These are phyloP conservation scores for Eucalyptus marginata DNA, from an alignment of 345 rosid species.

Conservation along the genomic window DNA sequence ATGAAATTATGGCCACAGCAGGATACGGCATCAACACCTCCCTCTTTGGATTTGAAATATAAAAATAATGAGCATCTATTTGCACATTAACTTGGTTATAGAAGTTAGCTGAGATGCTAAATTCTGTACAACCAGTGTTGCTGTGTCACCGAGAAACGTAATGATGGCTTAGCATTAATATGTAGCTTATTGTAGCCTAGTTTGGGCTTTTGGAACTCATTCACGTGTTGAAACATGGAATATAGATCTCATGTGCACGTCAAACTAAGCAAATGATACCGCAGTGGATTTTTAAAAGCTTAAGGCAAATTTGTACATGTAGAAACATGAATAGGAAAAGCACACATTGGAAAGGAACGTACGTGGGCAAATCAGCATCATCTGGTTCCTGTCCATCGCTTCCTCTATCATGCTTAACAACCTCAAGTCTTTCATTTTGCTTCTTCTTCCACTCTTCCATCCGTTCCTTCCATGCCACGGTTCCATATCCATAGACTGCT, in stretches of 20 bases:
- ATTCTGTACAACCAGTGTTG: neutral
- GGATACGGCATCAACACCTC: neutral
- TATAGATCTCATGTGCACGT: neutral
- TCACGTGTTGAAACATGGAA: neutral
- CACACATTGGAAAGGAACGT: neutral
- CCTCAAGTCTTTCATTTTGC: slow-evolving; percentile 55
- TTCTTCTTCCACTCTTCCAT: slow-evolving; percentile 88
- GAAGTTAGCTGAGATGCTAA: neutral
- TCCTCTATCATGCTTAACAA: slow-evolving; percentile 51
- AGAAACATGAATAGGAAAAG: neutral
- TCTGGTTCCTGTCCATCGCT: slow-evolving; percentile 28
- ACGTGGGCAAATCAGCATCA: slow-evolving; percentile 75
- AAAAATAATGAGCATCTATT: neutral
- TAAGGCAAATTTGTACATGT: neutral
- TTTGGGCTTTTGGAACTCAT: neutral
- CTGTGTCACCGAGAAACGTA: neutral
- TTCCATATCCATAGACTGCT: slow-evolving; percentile 85
- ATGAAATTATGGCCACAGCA: neutral
- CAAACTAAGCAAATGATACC: neutral
- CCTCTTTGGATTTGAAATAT: neutral
- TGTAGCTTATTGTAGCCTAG: neutral
- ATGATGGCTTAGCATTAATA: neutral
- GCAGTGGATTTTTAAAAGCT: neutral
- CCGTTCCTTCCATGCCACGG: slow-evolving; percentile 86
- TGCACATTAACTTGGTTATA: neutral